phyloP scores from a whole-genome alignment of 1,139 yeast genomes.

The Yamadazyma oceani region DNA sequence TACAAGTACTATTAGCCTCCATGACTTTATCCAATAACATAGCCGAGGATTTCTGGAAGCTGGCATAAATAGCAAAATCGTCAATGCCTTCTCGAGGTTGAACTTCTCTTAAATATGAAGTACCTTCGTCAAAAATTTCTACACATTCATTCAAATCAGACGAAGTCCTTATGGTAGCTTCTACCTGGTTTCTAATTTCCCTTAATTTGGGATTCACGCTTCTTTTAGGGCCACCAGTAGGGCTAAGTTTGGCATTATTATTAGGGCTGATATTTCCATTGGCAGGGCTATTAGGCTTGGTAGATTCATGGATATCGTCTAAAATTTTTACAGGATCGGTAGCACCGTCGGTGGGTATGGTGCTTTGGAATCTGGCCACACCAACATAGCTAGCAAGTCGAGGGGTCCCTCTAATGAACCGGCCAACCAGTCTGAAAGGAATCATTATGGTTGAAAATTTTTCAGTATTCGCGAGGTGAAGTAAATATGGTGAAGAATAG shows the following conservation, averaged over 20 bases:
- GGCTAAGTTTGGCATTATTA: background rate
- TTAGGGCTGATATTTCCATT: no score
- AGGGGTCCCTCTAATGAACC: background rate
- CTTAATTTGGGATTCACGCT: slow-evolving; percentile 25
- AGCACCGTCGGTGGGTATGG: background rate
- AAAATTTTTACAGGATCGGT: background rate
- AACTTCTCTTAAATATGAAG: slow-evolving; percentile 39
- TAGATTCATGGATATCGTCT: background rate
- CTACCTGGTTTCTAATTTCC: slow-evolving; percentile 37
- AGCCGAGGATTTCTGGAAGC: slow-evolving; percentile 29
- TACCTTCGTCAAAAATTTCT: slow-evolving; percentile 45
- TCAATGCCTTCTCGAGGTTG: slow-evolving; percentile 34
- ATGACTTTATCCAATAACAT: slow-evolving; percentile 24
- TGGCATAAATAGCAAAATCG: slow-evolving; percentile 23
- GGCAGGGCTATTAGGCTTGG: background rate
- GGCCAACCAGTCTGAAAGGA: slow-evolving; percentile 1
- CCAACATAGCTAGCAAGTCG: background rate
- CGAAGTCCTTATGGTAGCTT: slow-evolving; percentile 22
- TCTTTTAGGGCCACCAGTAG: background rate
- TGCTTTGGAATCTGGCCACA: slow-evolving; percentile 1
- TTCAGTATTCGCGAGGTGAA: slow-evolving; percentile 1
- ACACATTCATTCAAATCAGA: slow-evolving; percentile 30
- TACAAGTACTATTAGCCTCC: slow-evolving; percentile 16
- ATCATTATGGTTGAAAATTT: slow-evolving; percentile 2
- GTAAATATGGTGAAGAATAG: no score